phyloP scores from a whole-genome alignment of 345 rosid genomes.

The Hibiscus mutabilis region DNA sequence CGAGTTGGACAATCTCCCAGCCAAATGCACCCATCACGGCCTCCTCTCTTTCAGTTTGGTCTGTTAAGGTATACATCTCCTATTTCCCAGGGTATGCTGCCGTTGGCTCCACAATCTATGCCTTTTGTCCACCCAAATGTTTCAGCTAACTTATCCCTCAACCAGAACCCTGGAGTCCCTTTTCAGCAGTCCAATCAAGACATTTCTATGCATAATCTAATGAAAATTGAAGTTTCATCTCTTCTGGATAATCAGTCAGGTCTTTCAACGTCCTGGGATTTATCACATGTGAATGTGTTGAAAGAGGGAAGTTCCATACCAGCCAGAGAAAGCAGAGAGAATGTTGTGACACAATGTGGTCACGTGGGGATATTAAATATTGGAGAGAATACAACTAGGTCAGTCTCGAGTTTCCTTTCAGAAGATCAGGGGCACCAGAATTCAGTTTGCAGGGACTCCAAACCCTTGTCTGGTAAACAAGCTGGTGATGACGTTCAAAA shows the following conservation, averaged over 20 bases:
- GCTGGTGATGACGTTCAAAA: slow-evolving; percentile 36
- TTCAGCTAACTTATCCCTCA: slow-evolving; percentile 35
- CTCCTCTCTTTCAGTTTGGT: slow-evolving; percentile 88
- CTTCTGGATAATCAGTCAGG: slow-evolving; percentile 39
- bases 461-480: slow-evolving; percentile 30
- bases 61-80: slow-evolving; percentile 78
- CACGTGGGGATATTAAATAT: slow-evolving; percentile 34
- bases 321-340: slow-evolving; percentile 26
- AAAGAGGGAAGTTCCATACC: slow-evolving; percentile 34
- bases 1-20: slow-evolving; percentile 39
- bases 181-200: slow-evolving; percentile 40
- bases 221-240: slow-evolving; percentile 16
- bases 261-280: slow-evolving; percentile 30
- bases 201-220: background rate
- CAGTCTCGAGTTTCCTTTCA: slow-evolving; percentile 26
- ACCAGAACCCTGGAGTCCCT: slow-evolving; percentile 46
- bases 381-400: slow-evolving; percentile 24
- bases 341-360: slow-evolving; percentile 27
- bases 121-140: slow-evolving; percentile 46
- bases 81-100: slow-evolving; percentile 65
- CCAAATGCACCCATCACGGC: slow-evolving; percentile 59
- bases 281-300: slow-evolving; percentile 30
- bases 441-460: slow-evolving; percentile 27
- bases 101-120: slow-evolving; percentile 54
- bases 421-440: slow-evolving; percentile 29